Base-by-base conservation (phyloP, 73 alveolate genomes). In the Effrenium voratum region DNA sequence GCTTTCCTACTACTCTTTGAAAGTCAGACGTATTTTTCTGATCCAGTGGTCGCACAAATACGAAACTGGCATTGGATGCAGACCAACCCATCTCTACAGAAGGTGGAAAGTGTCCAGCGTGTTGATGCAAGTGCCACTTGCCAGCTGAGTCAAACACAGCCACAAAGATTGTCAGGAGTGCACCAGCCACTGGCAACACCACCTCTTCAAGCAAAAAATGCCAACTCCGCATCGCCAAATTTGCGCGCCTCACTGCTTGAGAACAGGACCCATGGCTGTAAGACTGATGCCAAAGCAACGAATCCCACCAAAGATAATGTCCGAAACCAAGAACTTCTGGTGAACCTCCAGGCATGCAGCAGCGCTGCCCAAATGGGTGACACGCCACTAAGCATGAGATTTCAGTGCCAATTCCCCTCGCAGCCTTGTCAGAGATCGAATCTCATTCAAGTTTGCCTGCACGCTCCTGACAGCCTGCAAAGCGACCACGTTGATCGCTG, bases 151-250 rank as follows among this genome's bases (percentile, higher is more conserved):
- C 3, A 1, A 34, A 10, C 1, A 57, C 97, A n/a, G 97, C 97
- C 47, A 90, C 97, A 40, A 90, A 90, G 36, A 90, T 90, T 40
- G 97, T 90, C 59, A 90, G 83, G 26, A 90, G 59, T 5, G 97
- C 97, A 26, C 97, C 97, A n/a, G 97, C 86, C 50, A 90, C 97
- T 0, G 97, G 97, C 59, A 90, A 79, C 76, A 90, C 97, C 5
- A 90, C 97, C 97, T 90, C 50, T 44, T 40, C 38, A 70, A 70
- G 28, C 82, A n/a, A 5, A 32, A 44, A 44, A 16, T 19, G 2
- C 36, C 85, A 75, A 36, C 5, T 40, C 30, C 12, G 22, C 68
- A 55, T 12, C 68, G 68, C 22, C 68, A 12, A 55, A 34, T 5
- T 2, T 36, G 1, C 75, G 57, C 1, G 87, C 97, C 97, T 90